phyloP scores from a whole-genome alignment of 768 basidiomycete genomes.

The Pleurotus platypus region DNA sequence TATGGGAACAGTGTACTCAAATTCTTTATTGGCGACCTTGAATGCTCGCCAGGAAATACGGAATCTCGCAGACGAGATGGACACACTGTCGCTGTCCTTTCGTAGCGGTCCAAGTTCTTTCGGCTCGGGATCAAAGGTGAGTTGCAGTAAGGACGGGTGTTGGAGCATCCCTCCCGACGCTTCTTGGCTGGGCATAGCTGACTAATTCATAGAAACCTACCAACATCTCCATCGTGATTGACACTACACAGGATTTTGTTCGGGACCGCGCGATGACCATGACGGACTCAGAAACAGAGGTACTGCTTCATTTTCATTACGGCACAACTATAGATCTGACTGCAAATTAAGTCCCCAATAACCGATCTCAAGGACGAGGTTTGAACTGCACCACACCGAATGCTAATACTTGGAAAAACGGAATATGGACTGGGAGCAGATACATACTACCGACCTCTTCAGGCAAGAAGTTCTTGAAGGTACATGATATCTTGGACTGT shows the following conservation, averaged over 20 bases:
- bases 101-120: conserved; percentile 19
- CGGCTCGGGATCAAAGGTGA: conserved; percentile 4
- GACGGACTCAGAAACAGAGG: conserved; percentile 6
- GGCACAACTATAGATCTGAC: too few relatives aligned
- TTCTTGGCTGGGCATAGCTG: background rate
- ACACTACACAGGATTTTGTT: conserved; percentile 52
- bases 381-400: background rate
- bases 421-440: background rate
- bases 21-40: conserved; percentile 27
- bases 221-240: conserved; percentile 63
- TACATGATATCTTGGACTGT: background rate
- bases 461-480: background rate
- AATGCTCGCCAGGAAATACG: conserved; percentile 36
- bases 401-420: background rate
- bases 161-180: background rate
- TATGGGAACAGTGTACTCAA: conserved; percentile 24
- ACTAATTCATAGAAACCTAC: conserved; percentile 27
- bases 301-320: background rate
- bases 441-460: background rate
- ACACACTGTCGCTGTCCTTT: conserved; percentile 44
- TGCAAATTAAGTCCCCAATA: background rate
- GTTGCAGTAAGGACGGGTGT: background rate
- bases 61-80: conserved; percentile 39
- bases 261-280: conserved; percentile 25
- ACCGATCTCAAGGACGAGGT: background rate